Percentiles rank a stretch among this genome's conserved stretches.
phyloP scores from a whole-genome alignment of 176 grass and related monocot species.

The Musa itinerans region DNA sequence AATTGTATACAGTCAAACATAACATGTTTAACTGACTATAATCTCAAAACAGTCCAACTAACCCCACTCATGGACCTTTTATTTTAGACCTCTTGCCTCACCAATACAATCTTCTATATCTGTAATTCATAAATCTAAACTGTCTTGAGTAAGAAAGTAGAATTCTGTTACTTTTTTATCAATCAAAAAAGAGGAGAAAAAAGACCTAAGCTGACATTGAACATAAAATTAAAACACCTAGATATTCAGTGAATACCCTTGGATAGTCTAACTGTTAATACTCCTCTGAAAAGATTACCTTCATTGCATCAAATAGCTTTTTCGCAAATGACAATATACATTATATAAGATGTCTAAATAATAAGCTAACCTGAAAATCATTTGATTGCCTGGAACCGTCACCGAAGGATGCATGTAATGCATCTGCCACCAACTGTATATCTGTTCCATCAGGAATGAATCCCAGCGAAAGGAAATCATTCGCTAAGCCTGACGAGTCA shows the following conservation, averaged over 20 bases:
- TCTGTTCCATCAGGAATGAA: slow-evolving; percentile 92
- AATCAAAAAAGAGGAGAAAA: no score
- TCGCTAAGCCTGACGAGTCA: slow-evolving; percentile 75
- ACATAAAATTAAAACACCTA: no score
- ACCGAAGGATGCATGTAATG: slow-evolving; percentile 56
- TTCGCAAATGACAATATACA: background rate
- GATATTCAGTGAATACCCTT: no score
- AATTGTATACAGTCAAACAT: background rate
- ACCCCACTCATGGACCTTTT: background rate
- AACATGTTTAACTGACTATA: background rate
- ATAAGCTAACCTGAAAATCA: slow-evolving; percentile 77
- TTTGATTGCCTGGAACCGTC: slow-evolving; percentile 61
- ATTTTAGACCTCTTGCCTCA: background rate
- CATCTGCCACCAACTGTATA: slow-evolving; percentile 55
- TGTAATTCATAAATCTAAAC: background rate
- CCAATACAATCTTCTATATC: background rate
- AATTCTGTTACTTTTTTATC: background rate
- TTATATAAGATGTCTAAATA: background rate
- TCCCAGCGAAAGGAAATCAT: slow-evolving; percentile 90
- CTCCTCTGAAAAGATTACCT: no score
- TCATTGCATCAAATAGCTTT: no score
- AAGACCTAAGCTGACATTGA: no score
- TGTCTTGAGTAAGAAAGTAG: background rate
- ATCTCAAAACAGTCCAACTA: background rate
- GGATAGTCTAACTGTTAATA: no score